phyloP scores from a whole-genome alignment of 2,329 filamentous ascomycete genomes.

The Sporothrix dimorphospora region DNA sequence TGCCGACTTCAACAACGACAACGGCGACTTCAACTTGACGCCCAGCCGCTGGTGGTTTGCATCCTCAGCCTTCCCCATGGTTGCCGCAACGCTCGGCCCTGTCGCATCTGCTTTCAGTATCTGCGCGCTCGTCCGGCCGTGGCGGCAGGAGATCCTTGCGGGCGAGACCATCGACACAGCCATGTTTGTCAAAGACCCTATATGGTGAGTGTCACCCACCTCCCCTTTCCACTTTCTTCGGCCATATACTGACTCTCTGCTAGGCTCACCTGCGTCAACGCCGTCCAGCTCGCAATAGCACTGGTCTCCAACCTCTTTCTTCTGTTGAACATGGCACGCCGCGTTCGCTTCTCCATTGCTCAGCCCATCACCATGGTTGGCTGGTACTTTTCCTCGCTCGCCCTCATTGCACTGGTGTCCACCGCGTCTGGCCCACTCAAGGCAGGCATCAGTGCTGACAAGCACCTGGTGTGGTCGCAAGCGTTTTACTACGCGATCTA shows the following conservation, averaged over 20 bases:
- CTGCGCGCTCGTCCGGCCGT: conserved; percentile 78
- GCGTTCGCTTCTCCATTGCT: conserved; percentile 78
- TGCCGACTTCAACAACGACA: background rate
- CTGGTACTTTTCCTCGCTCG: conserved; percentile 70
- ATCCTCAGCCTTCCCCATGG: conserved; percentile 70
- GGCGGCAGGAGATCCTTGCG: conserved; percentile 64
- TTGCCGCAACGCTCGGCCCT: conserved; percentile 82
- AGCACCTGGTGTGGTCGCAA: conserved; percentile 69
- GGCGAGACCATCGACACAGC: conserved; percentile 54
- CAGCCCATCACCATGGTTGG: conserved; percentile 81
- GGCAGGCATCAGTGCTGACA: conserved; percentile 41
- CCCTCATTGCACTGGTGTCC: conserved; percentile 67
- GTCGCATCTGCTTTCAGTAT: conserved; percentile 88
- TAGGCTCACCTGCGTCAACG: conserved; percentile 72
- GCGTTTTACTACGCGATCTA: conserved; percentile 87
- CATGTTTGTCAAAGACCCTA: conserved; percentile 64
- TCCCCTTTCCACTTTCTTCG: background rate
- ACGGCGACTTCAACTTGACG: background rate
- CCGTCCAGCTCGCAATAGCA: conserved; percentile 74
- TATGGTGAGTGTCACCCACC: conserved; percentile 57
- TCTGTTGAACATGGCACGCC: conserved; percentile 82
- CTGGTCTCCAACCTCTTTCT: conserved; percentile 79
- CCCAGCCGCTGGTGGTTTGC: conserved; percentile 65
- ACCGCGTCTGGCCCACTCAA: conserved; percentile 65
- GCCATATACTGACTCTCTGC: background rate